Base-by-base conservation (phyloP, 2,329 filamentous ascomycete species). In the Phoma herbarum region DNA sequence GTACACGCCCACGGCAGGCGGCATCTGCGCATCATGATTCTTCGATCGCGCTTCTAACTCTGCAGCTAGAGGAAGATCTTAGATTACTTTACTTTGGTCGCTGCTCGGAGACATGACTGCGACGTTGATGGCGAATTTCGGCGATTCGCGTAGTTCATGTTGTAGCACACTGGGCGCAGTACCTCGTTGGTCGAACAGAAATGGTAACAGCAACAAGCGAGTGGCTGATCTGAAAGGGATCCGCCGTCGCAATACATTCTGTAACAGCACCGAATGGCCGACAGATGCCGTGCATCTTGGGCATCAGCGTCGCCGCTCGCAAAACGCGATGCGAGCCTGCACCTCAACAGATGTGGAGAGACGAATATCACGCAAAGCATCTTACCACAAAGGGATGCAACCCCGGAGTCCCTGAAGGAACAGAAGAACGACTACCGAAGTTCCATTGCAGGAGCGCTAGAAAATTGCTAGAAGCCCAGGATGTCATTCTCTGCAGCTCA, bases 391-490 rank as follows among this genome's bases (percentile, higher is more conserved):
- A 41, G 12, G 41, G 56, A 23, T 39, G 20, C 51, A 59, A n/a
- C 20, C 50, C 56, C 50, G 44, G 51, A 46, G 41, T 54, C 39
- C 44, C 22, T 42, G 18, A 50, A 26, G 12, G 26, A 42, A 35
- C 20, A 23, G 10, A 16, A 47, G 28, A 26, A 22, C 35, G 46
- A 25, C 16, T 50, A 41, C 41, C 45, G 26, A 28, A 41, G 20
- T 35, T 59, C 43, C 41, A 50, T 42, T 53, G 39, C 22, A 53
- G 46, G 45, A 46, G 60, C 68, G 62, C 68, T 70, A 69, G 65
- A 70, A 65, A 50, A 51, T 46, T 62, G 57, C 66, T 65, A 63
- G 62, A 69, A 68, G 52, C 43, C 43, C 48, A 33, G 48, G 39
- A 51, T 56, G 48, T 52, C 49, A 54, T 52, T 54, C 45, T 53